Evolutionary conservation across 257 asterid genomes (phyloP).

Genomic region (Solanum chaucha): DNA sequence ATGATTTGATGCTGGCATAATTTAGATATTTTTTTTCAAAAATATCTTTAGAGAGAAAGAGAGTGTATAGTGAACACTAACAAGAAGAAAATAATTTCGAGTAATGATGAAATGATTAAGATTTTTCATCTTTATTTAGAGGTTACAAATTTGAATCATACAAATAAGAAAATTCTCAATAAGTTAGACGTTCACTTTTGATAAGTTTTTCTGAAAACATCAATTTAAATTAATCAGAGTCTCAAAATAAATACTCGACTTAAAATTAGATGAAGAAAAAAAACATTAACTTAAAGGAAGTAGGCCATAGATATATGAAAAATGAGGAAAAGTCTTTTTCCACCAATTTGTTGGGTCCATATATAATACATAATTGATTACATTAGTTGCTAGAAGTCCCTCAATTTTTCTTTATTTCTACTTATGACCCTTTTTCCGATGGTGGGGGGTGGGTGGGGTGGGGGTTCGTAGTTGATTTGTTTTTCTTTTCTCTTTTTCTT

Average conservation of each 20-base stretch:
- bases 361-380: neutral
- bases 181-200: neutral
- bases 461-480: neutral
- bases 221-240: neutral
- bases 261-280: neutral
- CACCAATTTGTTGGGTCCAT: neutral
- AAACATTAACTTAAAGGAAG: neutral
- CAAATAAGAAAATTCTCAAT: neutral
- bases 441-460: neutral
- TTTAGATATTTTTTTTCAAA: neutral
- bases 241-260: neutral
- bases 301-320: neutral
- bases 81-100: neutral
- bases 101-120: neutral
- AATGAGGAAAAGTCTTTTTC: neutral
- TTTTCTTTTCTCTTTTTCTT: neutral
- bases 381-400: neutral
- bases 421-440: neutral
- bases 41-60: neutral
- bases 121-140: neutral
- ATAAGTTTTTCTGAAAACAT: neutral
- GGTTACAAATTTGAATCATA: neutral
- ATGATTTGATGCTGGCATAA: conserved; percentile 12
- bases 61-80: neutral
- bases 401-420: neutral